A percentile compares a stretch with the other conserved stretches of the same genome.
phyloP scores from a whole-genome alignment of 176 grass and related monocot genomes.

The Triticum turgidum region DNA sequence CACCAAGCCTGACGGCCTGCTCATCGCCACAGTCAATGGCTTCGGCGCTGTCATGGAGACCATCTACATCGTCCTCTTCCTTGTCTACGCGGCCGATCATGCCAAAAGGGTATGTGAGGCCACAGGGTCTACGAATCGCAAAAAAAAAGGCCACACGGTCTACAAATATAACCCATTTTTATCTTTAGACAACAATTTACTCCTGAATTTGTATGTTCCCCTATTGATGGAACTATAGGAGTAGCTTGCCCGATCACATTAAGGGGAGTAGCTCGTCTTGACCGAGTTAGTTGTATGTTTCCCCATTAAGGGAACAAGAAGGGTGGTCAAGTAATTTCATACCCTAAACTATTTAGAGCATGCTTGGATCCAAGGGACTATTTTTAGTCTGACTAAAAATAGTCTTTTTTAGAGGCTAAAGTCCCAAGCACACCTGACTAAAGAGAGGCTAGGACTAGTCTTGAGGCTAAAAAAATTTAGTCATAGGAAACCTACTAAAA shows the following conservation, averaged over 20 bases:
- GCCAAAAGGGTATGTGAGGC: conserved; percentile 41
- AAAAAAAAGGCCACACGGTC: no score
- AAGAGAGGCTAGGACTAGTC: no score
- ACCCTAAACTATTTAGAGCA: not conserved
- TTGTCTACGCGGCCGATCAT: conserved; percentile 38
- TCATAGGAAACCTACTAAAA: no score
- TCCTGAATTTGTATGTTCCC: not conserved
- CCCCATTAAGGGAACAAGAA: not conserved
- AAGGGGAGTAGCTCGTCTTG: not conserved
- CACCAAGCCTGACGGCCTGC: conserved; percentile 63
- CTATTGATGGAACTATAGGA: not conserved
- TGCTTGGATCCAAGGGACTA: no score
- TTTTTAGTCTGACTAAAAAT: no score
- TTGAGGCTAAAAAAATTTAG: no score
- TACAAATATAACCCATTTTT: not conserved
- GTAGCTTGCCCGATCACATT: not conserved
- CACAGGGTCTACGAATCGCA: not conserved
- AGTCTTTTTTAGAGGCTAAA: no score
- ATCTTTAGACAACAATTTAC: not conserved
- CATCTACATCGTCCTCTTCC: conserved; percentile 56
- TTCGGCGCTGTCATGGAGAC: conserved; percentile 52
- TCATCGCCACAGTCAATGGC: conserved; percentile 63
- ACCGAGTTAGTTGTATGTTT: not conserved
- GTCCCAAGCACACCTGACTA: no score
- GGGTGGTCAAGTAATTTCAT: not conserved